Percentiles rank a stretch among this genome's conserved stretches.
These are phyloP conservation scores for rapeseed (Brassica napus) DNA, from an alignment of 345 rosid genomes.

Conservation along the genomic window Da-Ae NC_063434.1:216501-217000, in stretches of 20 bases:
- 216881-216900: conserved; percentile 20
- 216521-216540: conserved; percentile 43
- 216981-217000: conserved; percentile 21
- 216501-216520: conserved; percentile 47
- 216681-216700: conserved; percentile 39
- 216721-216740: conserved; percentile 35
- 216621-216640: conserved; percentile 50
- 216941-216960: conserved; percentile 29
- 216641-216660: conserved; percentile 27
- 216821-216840: conserved; percentile 31
- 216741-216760: conserved; percentile 12
- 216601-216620: conserved; percentile 50
- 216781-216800: conserved; percentile 25
- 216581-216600: conserved; percentile 42
- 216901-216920: conserved; percentile 42
- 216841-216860: conserved; percentile 16
- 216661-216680: conserved; percentile 31
- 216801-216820: not conserved
- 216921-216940: conserved; percentile 39
- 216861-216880: conserved; percentile 5
- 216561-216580: conserved; percentile 44
- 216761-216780: conserved; percentile 1
- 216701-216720: conserved; percentile 31
- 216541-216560: conserved; percentile 46
- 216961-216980: conserved; percentile 26